These are phyloP conservation scores for Pyrus pyrifolia DNA, from an alignment of 306 rosid genomes.

Conservation along the genomic window DNA sequence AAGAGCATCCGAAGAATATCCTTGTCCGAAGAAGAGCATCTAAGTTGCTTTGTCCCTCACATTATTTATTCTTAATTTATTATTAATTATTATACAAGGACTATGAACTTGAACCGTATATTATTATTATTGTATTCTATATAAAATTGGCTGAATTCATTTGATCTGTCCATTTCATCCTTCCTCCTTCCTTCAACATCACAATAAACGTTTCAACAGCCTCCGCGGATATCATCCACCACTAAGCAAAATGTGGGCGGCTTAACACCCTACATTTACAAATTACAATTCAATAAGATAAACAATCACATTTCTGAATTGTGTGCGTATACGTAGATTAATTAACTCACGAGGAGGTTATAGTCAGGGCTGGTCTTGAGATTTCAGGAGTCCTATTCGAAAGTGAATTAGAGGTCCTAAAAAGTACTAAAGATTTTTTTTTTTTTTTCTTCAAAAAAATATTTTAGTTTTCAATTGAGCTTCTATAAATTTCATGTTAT, in stretches of 20 bases:
- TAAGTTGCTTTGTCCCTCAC: not conserved
- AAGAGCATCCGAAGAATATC: too few species aligned
- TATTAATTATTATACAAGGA: not conserved
- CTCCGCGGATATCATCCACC: not conserved
- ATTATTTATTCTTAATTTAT: not conserved
- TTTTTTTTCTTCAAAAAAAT: too few species aligned
- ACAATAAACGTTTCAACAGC: not conserved
- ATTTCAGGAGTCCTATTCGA: too few species aligned
- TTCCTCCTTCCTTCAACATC: not conserved
- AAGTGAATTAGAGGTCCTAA: too few species aligned
- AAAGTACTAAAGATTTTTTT: too few species aligned
- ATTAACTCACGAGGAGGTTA: not conserved
- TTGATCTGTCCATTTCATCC: slow-evolving; percentile 1
- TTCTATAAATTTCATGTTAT: too few species aligned
- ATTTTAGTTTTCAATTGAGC: too few species aligned
- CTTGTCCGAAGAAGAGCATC: too few species aligned
- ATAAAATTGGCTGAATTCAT: not conserved
- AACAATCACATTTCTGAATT: not conserved
- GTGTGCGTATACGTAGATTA: fast-evolving
- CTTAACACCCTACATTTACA: not conserved
- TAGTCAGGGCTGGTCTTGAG: too few species aligned
- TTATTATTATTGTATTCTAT: too few species aligned
- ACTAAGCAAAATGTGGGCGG: not conserved
- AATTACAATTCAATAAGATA: too few species aligned
- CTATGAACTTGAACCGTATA: not conserved